These are phyloP conservation scores for Knoxdaviesia proteae DNA, from an alignment of 2,329 filamentous ascomycete genomes.

Conservation along the genomic window DNA sequence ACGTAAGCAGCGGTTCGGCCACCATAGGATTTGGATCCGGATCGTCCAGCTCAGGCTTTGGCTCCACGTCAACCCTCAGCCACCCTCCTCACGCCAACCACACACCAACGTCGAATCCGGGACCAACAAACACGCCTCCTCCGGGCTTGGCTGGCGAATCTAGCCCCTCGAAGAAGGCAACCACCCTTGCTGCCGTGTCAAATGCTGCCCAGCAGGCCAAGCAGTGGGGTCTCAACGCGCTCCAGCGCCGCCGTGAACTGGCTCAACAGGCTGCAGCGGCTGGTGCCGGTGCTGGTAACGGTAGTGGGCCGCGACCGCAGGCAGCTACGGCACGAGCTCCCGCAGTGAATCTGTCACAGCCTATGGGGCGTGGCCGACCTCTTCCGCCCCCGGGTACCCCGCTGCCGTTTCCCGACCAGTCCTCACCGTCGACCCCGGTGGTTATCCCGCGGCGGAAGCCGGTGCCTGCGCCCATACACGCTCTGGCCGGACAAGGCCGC, in stretches of 20 bases:
- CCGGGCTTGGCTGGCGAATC: not conserved
- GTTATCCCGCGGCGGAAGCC: constrained; percentile 42
- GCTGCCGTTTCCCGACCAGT: constrained; percentile 41
- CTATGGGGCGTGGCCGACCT: constrained; percentile 66
- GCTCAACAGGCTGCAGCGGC: constrained; percentile 8
- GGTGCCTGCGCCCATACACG: constrained; percentile 17
- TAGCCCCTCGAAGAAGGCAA: not conserved
- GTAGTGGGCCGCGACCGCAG: not conserved
- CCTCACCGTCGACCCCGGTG: no score
- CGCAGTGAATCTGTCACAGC: constrained; percentile 32
- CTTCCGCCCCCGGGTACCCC: constrained; percentile 65
- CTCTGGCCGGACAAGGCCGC: no score
- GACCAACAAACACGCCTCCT: not conserved
- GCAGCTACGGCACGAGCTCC: not conserved
- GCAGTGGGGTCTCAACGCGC: constrained; percentile 37
- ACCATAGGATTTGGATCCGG: not conserved
- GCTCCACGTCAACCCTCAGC: not conserved
- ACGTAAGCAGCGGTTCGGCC: no score
- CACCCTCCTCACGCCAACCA: not conserved
- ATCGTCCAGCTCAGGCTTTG: not conserved
- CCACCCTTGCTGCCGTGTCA: constrained; percentile 28
- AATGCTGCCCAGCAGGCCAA: constrained; percentile 33
- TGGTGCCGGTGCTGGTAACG: not conserved
- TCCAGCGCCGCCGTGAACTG: constrained; percentile 27
- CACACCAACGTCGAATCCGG: not conserved